phyloP scores from a whole-genome alignment of 2,329 filamentous ascomycete genomes.

The Diplocarpon rosae region DNA sequence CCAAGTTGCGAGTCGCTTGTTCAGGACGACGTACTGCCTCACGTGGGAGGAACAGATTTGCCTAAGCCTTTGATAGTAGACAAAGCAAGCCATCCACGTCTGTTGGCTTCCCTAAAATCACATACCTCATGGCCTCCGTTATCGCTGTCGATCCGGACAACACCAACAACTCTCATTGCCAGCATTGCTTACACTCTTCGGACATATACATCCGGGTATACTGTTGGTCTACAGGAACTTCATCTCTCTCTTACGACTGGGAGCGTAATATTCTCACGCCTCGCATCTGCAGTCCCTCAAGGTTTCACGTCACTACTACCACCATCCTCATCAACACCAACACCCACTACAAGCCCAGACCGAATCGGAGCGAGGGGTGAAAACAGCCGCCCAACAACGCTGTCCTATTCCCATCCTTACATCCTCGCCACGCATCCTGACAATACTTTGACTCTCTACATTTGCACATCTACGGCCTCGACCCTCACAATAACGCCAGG shows the following conservation, averaged over 20 bases:
- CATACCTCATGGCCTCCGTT: slow-evolving; percentile 69
- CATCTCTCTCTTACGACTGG: slow-evolving; percentile 37
- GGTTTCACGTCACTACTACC: slow-evolving; percentile 32
- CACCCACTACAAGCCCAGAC: slow-evolving; percentile 29
- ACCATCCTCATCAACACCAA: slow-evolving; percentile 5
- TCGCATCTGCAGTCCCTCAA: slow-evolving; percentile 38
- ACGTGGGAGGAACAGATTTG: neutral
- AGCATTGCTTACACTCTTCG: slow-evolving; percentile 81
- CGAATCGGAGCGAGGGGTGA: slow-evolving; percentile 18
- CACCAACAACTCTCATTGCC: slow-evolving; percentile 54
- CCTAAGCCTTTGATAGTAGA: neutral
- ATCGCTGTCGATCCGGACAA: slow-evolving; percentile 69
- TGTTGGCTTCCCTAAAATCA: slow-evolving; percentile 71
- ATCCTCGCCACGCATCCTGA: slow-evolving; percentile 58
- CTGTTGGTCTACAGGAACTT: slow-evolving; percentile 83
- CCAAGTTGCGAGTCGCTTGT: neutral
- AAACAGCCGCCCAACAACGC: slow-evolving; percentile 18
- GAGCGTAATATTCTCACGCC: slow-evolving; percentile 34
- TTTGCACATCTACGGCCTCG: slow-evolving; percentile 50
- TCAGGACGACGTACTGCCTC: neutral
- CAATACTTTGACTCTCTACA: slow-evolving; percentile 60
- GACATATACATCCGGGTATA: slow-evolving; percentile 70
- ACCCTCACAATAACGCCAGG: slow-evolving; percentile 47
- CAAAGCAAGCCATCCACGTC: slow-evolving; percentile 24
- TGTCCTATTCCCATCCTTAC: slow-evolving; percentile 51